These are phyloP conservation scores for Sporobolus alterniflorus DNA, from an alignment of 202 grass and related monocot genomes.

Conservation along the genomic window DNA sequence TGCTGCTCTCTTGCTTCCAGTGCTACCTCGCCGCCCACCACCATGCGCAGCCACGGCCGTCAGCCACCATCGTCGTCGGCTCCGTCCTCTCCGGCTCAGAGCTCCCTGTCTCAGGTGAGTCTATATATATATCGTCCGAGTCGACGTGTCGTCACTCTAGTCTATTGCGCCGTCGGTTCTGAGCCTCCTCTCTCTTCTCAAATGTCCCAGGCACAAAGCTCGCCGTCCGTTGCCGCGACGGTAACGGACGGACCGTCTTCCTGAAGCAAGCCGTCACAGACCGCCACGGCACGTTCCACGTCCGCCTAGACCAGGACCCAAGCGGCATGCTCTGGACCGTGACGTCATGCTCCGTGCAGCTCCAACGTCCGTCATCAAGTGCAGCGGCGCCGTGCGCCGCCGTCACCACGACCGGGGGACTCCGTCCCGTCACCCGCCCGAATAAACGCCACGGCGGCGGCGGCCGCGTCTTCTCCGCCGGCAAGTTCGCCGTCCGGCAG, in stretches of 20 bases:
- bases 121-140: not conserved
- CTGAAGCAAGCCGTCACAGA: not conserved
- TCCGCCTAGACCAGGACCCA: not conserved
- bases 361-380: not conserved
- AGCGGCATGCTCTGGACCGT: not conserved
- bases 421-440: not conserved
- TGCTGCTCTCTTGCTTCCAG: constrained; percentile 21
- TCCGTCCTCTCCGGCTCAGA: constrained; percentile 15
- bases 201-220: not conserved
- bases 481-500: constrained; percentile 1
- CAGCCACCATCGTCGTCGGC: not conserved
- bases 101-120: constrained; percentile 17
- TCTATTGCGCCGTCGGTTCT: not conserved
- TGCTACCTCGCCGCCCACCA: constrained; percentile 6
- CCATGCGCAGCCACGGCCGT: not conserved
- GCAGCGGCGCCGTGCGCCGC: not conserved
- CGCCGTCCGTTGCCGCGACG: constrained; percentile 30
- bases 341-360: constrained; percentile 31
- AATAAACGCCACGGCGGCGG: not conserved
- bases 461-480: constrained; percentile 8
- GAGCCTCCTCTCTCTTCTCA: not conserved
- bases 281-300: constrained; percentile 7
- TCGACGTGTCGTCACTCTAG: not conserved
- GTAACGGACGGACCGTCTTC: constrained; percentile 12
- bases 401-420: not conserved